Conservation (phyloP, 1,284 basidiomycete genomes). For the Cerrena zonata region DNA sequence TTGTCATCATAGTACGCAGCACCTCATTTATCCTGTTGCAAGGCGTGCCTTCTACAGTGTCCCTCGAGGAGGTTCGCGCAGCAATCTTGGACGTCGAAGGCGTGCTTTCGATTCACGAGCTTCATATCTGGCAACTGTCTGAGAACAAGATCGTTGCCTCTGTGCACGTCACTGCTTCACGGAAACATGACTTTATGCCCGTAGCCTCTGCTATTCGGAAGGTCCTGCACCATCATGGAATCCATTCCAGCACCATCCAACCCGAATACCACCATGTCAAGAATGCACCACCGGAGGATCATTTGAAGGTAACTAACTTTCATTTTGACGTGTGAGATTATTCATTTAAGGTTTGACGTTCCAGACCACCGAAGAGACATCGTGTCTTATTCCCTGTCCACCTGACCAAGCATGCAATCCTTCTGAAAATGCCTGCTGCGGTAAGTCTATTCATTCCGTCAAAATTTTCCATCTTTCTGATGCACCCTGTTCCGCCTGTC, state of each 20-base stretch:
- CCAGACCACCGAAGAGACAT: slow-evolving; percentile 27
- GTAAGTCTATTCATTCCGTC: slow-evolving; percentile 40
- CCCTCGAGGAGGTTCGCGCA: slow-evolving; percentile 78
- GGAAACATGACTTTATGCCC: slow-evolving; percentile 83
- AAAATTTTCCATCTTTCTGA: slow-evolving; percentile 2
- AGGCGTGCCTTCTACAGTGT: slow-evolving; percentile 86
- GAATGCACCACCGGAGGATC: slow-evolving; percentile 38
- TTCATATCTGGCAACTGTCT: slow-evolving; percentile 94
- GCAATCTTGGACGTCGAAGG: slow-evolving; percentile 80
- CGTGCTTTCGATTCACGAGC: slow-evolving; percentile 87
- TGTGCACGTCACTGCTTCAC: slow-evolving; percentile 86
- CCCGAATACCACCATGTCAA: slow-evolving; percentile 60
- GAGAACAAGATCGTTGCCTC: slow-evolving; percentile 90
- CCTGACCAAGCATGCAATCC: slow-evolving; percentile 63
- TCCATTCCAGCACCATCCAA: slow-evolving; percentile 91
- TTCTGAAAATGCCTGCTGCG: slow-evolving; percentile 70
- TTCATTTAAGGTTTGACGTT: not conserved
- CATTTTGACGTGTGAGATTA: too few relatives aligned
- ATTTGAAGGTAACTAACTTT: slow-evolving; percentile 38
- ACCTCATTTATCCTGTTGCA: slow-evolving; percentile 96
- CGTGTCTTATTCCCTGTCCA: slow-evolving; percentile 44
- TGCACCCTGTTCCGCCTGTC: slow-evolving; percentile 8
- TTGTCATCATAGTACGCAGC: slow-evolving; percentile 64
- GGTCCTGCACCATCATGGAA: slow-evolving; percentile 83
- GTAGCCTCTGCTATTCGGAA: slow-evolving; percentile 81